phyloP scores from a whole-genome alignment of 768 basidiomycete genomes.

The Tricholoma bakamatsutake region DNA sequence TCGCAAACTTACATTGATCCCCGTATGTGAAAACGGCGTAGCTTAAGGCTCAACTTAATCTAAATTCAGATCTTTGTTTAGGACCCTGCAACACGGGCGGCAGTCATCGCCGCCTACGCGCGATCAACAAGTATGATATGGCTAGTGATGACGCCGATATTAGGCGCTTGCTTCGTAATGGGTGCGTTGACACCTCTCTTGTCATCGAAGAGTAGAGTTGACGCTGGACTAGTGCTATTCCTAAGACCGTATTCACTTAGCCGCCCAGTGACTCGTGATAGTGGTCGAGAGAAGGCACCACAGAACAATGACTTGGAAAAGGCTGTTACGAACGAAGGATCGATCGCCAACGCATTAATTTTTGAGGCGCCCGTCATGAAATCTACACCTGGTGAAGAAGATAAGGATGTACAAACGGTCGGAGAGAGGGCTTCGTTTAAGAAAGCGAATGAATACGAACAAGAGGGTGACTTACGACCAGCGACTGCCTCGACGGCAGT shows the following conservation, averaged over 20 bases:
- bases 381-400: constrained; percentile 3
- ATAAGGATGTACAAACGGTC: constrained; percentile 22
- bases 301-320: constrained; percentile 15
- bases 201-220: constrained; percentile 1
- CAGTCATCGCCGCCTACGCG: constrained; percentile 57
- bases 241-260: constrained; percentile 56
- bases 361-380: not conserved
- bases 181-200: constrained; percentile 27
- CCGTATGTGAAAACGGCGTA: constrained; percentile 24
- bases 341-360: not conserved
- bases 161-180: constrained; percentile 48
- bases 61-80: constrained; percentile 15
- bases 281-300: constrained; percentile 26
- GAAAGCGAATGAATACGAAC: constrained; percentile 14
- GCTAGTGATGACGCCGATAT: constrained; percentile 55
- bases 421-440: constrained; percentile 13
- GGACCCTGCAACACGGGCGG: constrained; percentile 43
- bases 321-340: constrained; percentile 8
- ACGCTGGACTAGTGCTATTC: constrained; percentile 38
- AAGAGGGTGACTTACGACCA: constrained; percentile 14
- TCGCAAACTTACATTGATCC: constrained; percentile 35
- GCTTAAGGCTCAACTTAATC: not conserved
- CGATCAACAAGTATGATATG: constrained; percentile 59
- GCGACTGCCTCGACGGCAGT: constrained; percentile 16
- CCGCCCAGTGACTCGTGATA: constrained; percentile 39